Evolutionary conservation across 176 grass and related monocot genomes (phyloP).

Genomic region (Aegilops speltoides): DNA sequence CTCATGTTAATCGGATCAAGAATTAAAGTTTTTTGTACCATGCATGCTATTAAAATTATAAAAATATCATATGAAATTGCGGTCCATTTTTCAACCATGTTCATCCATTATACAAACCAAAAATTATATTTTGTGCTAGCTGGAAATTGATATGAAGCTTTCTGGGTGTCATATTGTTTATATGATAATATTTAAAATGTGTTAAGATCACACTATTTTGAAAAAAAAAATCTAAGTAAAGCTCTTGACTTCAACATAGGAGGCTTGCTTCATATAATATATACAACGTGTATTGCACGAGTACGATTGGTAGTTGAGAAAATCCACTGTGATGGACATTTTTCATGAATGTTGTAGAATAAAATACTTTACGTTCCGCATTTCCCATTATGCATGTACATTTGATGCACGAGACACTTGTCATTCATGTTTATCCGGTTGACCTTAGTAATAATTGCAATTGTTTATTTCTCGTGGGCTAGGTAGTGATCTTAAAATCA

Average conservation of each 20-base stretch:
- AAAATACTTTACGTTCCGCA: no score
- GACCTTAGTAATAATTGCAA: no score
- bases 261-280: background rate
- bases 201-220: background rate
- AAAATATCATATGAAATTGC: background rate
- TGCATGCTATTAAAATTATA: background rate
- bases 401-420: no score
- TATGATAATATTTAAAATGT: background rate
- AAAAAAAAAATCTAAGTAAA: background rate
- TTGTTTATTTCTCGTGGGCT: no score
- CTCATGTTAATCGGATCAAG: background rate
- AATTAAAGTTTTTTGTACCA: background rate
- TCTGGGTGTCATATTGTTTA: background rate
- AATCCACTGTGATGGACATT: no score
- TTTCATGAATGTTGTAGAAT: no score
- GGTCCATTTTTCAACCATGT: background rate
- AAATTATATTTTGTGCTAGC: background rate
- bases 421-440: no score
- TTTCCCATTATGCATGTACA: no score
- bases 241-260: background rate
- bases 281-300: background rate
- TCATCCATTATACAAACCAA: background rate
- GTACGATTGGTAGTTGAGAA: no score
- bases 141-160: background rate
- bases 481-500: no score